Percentiles rank a stretch among this genome's conserved stretches.
These are phyloP conservation scores for Knoxia roxburghii DNA, from an alignment of 257 asterid genomes.

Conservation along the genomic window DNA sequence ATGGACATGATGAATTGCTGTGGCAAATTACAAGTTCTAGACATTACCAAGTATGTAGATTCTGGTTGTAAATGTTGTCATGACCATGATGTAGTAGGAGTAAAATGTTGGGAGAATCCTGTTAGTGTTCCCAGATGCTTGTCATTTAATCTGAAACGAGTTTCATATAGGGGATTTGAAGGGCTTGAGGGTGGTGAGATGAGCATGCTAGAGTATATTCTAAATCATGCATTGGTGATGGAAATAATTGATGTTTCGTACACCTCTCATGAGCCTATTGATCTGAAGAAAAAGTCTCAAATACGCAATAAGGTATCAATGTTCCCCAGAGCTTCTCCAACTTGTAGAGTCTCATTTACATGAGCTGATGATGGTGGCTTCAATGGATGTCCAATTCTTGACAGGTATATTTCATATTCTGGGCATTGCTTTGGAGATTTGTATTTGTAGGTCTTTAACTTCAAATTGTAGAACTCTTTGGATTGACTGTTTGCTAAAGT, in stretches of 20 bases:
- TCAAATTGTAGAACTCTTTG: too few species aligned
- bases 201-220: neutral
- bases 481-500: too few species aligned
- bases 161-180: neutral
- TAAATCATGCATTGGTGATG: neutral
- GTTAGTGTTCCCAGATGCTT: neutral
- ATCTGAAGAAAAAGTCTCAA: neutral
- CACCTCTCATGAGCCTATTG: neutral
- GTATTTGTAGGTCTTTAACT: too few species aligned
- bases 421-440: too few species aligned
- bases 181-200: neutral
- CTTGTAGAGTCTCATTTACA: neutral
- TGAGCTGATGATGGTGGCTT: too few species aligned
- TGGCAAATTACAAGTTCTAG: neutral
- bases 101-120: neutral
- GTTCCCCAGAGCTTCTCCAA: neutral
- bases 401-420: too few species aligned
- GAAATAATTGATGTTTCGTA: neutral
- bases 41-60: neutral
- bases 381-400: too few species aligned
- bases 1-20: neutral
- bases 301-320: neutral
- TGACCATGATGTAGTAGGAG: neutral
- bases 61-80: too few species aligned
- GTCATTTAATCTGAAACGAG: neutral